Percentiles rank a stretch among this genome's conserved stretches.
Evolutionary conservation across 2,329 filamentous ascomycete species (phyloP).

Genomic region (Colletotrichum acutatum): DNA sequence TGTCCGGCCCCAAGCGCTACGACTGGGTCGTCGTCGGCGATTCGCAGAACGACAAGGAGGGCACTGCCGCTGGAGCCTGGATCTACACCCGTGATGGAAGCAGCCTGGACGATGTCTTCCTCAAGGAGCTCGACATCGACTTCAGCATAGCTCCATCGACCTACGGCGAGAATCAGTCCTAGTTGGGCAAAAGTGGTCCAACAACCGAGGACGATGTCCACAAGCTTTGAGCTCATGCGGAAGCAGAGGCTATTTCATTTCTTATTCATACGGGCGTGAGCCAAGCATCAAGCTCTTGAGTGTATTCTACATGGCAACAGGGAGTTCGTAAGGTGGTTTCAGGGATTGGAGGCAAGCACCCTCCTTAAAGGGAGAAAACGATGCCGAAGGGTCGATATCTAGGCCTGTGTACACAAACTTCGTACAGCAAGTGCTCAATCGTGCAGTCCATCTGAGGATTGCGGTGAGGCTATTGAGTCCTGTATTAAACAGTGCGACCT

Average conservation of each 20-base stretch:
- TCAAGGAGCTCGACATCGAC: slow-evolving; percentile 79
- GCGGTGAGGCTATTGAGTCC: neutral
- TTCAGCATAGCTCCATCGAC: slow-evolving; percentile 49
- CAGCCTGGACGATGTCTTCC: slow-evolving; percentile 77
- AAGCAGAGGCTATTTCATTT: neutral
- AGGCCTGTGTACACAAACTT: slow-evolving; percentile 9
- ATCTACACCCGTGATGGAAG: slow-evolving; percentile 88
- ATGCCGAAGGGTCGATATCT: neutral
- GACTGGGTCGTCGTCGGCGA: slow-evolving; percentile 86
- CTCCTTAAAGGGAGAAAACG: neutral
- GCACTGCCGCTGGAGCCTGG: slow-evolving; percentile 80
- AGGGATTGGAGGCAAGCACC: neutral
- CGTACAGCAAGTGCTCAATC: slow-evolving; percentile 12
- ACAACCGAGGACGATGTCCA: neutral
- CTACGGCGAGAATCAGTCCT: slow-evolving; percentile 35
- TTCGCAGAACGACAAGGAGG: slow-evolving; percentile 82
- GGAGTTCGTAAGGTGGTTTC: slow-evolving; percentile 26
- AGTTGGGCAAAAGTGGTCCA: neutral
- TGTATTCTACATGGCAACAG: slow-evolving; percentile 31
- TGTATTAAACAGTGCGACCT: neutral
- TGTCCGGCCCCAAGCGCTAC: slow-evolving; percentile 92
- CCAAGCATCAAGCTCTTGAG: neutral
- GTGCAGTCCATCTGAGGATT: neutral
- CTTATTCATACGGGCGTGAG: neutral
- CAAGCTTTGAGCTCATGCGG: too few species aligned